Evolutionary conservation across 2,329 filamentous ascomycete genomes (phyloP), one percentile per base, ranked within the genome.

Genomic region (Coccinonectria pachysandricola): DNA sequence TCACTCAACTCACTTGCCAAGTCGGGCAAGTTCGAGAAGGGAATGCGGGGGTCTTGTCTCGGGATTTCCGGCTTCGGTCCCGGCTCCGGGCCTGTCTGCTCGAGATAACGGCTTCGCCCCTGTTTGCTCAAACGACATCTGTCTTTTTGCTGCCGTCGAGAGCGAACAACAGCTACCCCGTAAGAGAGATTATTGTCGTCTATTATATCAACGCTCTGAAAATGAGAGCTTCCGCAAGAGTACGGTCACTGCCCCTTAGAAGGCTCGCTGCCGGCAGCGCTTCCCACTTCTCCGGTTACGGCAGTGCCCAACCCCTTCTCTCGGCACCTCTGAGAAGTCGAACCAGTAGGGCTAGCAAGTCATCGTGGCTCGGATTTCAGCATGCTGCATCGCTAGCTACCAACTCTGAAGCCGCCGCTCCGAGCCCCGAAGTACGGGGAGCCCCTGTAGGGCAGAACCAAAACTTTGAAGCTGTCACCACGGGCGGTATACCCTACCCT

Each of bases 401-500:
- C 22, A 39, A 32, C 10, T 24, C 39, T 12, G 40, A 40, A 12
- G 40, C 39, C 12, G 26, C 31, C 6, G 34, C 28, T 8, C 29
- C 32, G 6, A 14, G 30, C 9, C 21, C 34, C 7, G 27, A 25
- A 8, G 11, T 15, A 9, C 8, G 24, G 7, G 13, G 24, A 5
- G 9, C 16, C 11, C 17, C 21, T 2, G 33, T 33, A 18, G 28
- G 32, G 6, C 32, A 31, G 12, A 46, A 45, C 26, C 24, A 37
- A 14, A 41, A 42, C 37, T 43, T 46, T 26, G 41, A 43, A 2
- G 43, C 43, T 14, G 37, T 46, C 22, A 37, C 41, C 15, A 50
- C 48, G 2, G 48, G 49, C 1, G 49, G 49, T 10, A 49, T 48
- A 8, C 36, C 39, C 1, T 44, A 69, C 14, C 54, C 59, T 8